phyloP scores from a whole-genome alignment of 1,284 basidiomycete genomes.

The Trametes pubescens region DNA sequence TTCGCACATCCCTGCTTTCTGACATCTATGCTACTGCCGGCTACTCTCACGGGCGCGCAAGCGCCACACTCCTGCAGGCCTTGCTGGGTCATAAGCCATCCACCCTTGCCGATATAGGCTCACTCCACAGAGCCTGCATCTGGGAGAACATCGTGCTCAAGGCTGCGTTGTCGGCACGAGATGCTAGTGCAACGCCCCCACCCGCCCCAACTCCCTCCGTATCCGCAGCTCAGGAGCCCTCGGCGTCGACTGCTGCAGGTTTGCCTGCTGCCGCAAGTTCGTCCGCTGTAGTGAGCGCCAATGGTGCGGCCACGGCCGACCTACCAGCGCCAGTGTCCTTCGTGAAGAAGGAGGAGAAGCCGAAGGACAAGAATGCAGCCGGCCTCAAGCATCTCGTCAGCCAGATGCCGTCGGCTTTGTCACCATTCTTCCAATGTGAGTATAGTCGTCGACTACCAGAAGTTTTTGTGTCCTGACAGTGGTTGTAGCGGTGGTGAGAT shows the following conservation, averaged over 20 bases:
- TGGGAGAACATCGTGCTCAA: slow-evolving; percentile 91
- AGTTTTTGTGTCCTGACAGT: slow-evolving; percentile 14
- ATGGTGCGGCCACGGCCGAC: slow-evolving; percentile 21
- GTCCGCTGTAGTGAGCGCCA: slow-evolving; percentile 1
- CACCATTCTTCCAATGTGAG: slow-evolving; percentile 90
- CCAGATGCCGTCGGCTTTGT: slow-evolving; percentile 80
- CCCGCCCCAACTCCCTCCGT: slow-evolving; percentile 10
- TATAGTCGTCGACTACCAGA: slow-evolving; percentile 14
- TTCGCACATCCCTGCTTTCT: slow-evolving; percentile 84
- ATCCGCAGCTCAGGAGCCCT: neutral
- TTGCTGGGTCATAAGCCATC: slow-evolving; percentile 72
- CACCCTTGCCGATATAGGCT: slow-evolving; percentile 80
- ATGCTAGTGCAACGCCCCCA: slow-evolving; percentile 57
- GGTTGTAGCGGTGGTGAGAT: slow-evolving; percentile 79
- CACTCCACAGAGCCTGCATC: slow-evolving; percentile 83
- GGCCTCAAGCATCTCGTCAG: slow-evolving; percentile 85
- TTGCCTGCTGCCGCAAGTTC: neutral
- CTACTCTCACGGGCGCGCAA: slow-evolving; percentile 83
- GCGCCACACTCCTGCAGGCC: slow-evolving; percentile 79
- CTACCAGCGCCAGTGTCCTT: slow-evolving; percentile 5
- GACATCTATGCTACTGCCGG: slow-evolving; percentile 91
- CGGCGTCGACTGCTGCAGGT: neutral
- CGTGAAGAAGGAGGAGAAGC: slow-evolving; percentile 50
- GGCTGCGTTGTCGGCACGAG: slow-evolving; percentile 59
- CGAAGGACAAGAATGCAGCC: slow-evolving; percentile 73